These are phyloP conservation scores for Madurella fahalii DNA, from an alignment of 2,329 filamentous ascomycete species.

Conservation along the genomic window DNA sequence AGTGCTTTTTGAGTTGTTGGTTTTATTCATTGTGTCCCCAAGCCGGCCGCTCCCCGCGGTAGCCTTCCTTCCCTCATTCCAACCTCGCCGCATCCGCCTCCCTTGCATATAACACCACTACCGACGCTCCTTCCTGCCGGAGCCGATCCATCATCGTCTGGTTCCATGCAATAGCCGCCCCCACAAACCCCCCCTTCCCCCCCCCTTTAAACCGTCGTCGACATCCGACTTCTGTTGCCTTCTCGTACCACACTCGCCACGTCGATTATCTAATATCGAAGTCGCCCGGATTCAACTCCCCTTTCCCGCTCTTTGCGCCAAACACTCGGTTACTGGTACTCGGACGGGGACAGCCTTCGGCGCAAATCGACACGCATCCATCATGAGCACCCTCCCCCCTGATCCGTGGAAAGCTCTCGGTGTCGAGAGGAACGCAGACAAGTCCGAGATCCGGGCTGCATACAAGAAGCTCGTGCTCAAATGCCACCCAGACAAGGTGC, in stretches of 20 bases:
- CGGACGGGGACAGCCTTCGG: conserved; percentile 6
- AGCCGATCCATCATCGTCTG: conserved; percentile 12
- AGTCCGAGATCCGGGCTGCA: conserved; percentile 68
- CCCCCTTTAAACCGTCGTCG: background rate
- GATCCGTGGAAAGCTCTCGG: conserved; percentile 81
- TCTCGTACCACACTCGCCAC: conserved; percentile 9
- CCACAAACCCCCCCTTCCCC: background rate
- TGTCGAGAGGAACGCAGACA: conserved; percentile 66
- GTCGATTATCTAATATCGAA: background rate
- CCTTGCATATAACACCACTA: conserved; percentile 9
- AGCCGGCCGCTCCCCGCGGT: background rate
- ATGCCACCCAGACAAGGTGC: conserved; percentile 88
- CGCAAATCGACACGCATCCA: conserved; percentile 21
- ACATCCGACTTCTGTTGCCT: conserved; percentile 21
- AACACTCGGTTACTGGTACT: conserved; percentile 8
- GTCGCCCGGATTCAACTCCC: background rate
- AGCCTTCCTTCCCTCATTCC: conserved; percentile 13
- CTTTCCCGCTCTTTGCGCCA: conserved; percentile 5
- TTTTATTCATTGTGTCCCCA: conserved; percentile 12
- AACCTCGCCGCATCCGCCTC: conserved; percentile 17
- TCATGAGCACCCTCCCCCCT: conserved; percentile 51
- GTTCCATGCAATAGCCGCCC: conserved; percentile 26
- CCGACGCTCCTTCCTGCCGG: conserved; percentile 14
- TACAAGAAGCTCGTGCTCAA: conserved; percentile 84
- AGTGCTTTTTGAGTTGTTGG: conserved; percentile 1